Conservation (phyloP, 2,329 filamentous ascomycete genomes). For the Nothophaeocryptopus gaeumannii region DNA sequence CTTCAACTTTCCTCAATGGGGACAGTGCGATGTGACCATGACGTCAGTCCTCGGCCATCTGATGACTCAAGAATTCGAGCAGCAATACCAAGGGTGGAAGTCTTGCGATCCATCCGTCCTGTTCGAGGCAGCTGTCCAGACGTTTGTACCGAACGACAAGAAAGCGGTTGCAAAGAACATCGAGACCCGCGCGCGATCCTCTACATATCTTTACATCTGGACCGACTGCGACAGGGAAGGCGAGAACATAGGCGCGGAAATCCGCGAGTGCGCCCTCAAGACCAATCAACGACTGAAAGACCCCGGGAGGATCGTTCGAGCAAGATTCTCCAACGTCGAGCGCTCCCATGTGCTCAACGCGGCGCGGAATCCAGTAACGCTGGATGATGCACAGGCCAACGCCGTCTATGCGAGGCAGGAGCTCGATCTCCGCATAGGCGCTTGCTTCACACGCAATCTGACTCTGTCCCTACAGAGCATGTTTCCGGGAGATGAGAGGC, state of each 20-base stretch:
- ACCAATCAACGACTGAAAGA: constrained; percentile 64
- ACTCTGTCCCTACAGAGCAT: constrained; percentile 74
- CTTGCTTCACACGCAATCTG: constrained; percentile 85
- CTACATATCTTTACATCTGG: constrained; percentile 87
- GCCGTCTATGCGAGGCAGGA: constrained; percentile 89
- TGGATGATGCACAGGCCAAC: constrained; percentile 83
- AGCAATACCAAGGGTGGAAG: constrained; percentile 73
- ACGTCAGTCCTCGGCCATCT: constrained; percentile 90
- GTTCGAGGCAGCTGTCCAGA: constrained; percentile 76
- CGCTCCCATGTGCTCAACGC: constrained; percentile 86
- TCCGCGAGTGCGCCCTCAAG: constrained; percentile 73
- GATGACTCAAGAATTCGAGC: constrained; percentile 72
- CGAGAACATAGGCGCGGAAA: constrained; percentile 91
- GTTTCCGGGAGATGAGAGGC: constrained; percentile 75
- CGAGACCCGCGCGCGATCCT: constrained; percentile 67
- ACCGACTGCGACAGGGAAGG: constrained; percentile 98
- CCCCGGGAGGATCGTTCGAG: constrained; percentile 69
- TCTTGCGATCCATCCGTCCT: constrained; percentile 74
- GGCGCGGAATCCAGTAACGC: constrained; percentile 68
- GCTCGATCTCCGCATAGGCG: constrained; percentile 86
- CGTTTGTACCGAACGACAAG: constrained; percentile 69
- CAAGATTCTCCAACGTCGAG: constrained; percentile 94
- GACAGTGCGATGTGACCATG: constrained; percentile 82
- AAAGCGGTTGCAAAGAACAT: constrained; percentile 82
- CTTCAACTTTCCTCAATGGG: constrained; percentile 83